Evolutionary conservation across 1,139 yeast species (phyloP).

Genomic region (Saccharomyces hybrid): DNA sequence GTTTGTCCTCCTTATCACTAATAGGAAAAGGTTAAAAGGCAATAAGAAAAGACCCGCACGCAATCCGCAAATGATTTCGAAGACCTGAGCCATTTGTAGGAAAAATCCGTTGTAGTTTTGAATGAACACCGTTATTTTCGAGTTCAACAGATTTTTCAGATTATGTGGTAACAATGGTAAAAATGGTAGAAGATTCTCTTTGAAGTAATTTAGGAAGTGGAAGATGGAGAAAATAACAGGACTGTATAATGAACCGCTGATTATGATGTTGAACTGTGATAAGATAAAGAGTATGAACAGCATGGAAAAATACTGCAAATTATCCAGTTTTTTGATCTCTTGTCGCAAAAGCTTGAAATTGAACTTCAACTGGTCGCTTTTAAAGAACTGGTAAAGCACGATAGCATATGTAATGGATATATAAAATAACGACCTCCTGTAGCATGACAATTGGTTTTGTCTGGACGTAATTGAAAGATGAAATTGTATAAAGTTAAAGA

Average conservation of each 20-base stretch:
- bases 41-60: slow-evolving; percentile 16
- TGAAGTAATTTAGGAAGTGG: slow-evolving; percentile 47
- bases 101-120: slow-evolving; percentile 20
- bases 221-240: slow-evolving; percentile 50
- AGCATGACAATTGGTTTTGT: slow-evolving; percentile 12
- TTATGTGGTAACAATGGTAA: slow-evolving; percentile 22
- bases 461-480: slow-evolving; percentile 22
- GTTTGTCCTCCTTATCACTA: slow-evolving; percentile 4
- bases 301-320: slow-evolving; percentile 27
- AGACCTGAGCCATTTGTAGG: slow-evolving; percentile 23
- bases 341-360: slow-evolving; percentile 10
- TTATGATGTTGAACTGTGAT: slow-evolving; percentile 15
- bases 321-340: slow-evolving; percentile 23
- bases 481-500: slow-evolving; percentile 26
- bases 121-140: slow-evolving; percentile 19
- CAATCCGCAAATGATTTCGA: slow-evolving; percentile 24
- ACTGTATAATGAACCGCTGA: slow-evolving; percentile 41
- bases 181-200: slow-evolving; percentile 30
- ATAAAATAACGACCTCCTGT: slow-evolving; percentile 20
- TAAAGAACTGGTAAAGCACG: slow-evolving; percentile 29
- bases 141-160: slow-evolving; percentile 15
- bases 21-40: slow-evolving; percentile 16
- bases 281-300: slow-evolving; percentile 14
- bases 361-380: slow-evolving; percentile 23
- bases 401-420: slow-evolving; percentile 27